Conservation (phyloP, 2,329 filamentous ascomycete species). For the Alternaria brassicicola region DNA sequence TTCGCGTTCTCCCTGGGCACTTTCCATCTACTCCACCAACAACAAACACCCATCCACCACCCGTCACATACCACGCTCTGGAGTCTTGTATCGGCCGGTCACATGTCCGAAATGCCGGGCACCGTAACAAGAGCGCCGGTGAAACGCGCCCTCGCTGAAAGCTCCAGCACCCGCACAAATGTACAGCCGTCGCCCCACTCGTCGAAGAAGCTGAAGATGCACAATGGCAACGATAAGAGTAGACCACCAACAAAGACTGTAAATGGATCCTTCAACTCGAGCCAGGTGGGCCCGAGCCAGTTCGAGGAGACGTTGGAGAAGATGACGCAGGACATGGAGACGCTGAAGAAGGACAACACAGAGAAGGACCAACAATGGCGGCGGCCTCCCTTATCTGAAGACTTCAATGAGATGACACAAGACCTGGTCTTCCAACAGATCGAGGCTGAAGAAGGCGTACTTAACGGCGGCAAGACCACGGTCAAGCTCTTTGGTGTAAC, state of each 20-base stretch:
- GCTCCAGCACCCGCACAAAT: slow-evolving; percentile 53
- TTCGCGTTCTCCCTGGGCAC: slow-evolving; percentile 31
- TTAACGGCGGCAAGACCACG: slow-evolving; percentile 76
- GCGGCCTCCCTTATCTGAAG: slow-evolving; percentile 61
- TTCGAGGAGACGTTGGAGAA: slow-evolving; percentile 98
- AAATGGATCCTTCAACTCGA: slow-evolving; percentile 62
- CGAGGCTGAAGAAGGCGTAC: slow-evolving; percentile 86
- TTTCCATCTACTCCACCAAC: slow-evolving; percentile 26
- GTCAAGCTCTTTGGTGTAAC: slow-evolving; percentile 96
- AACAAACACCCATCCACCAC: slow-evolving; percentile 18
- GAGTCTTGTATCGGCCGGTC: background rate
- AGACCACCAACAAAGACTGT: slow-evolving; percentile 68
- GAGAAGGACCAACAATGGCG: slow-evolving; percentile 96
- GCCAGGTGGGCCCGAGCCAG: slow-evolving; percentile 85
- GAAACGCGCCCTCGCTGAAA: slow-evolving; percentile 57
- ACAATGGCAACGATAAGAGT: slow-evolving; percentile 62
- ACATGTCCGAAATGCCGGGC: slow-evolving; percentile 37
- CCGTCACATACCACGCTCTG: slow-evolving; percentile 1
- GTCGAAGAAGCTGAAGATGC: slow-evolving; percentile 84
- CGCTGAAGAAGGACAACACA: slow-evolving; percentile 81
- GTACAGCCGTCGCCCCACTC: slow-evolving; percentile 55
- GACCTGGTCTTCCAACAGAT: slow-evolving; percentile 93
- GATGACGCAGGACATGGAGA: slow-evolving; percentile 89
- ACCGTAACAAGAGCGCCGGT: slow-evolving; percentile 45
- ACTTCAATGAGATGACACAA: slow-evolving; percentile 68